phyloP scores from a whole-genome alignment of 352 stramenopile genomes.

The Elongisporangium prolatum region DNA sequence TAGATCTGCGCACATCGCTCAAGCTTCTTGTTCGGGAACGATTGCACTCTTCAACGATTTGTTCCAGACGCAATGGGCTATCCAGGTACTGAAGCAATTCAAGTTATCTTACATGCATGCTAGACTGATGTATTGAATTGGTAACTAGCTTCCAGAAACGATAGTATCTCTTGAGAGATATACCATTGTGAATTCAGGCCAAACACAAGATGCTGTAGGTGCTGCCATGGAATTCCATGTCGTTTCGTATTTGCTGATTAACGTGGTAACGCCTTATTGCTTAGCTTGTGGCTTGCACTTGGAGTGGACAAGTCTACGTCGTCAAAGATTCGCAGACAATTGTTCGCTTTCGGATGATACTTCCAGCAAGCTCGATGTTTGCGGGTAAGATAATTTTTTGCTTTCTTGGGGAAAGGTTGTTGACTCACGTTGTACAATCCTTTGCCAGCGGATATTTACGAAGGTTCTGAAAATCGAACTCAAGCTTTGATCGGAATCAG shows the following conservation, averaged over 20 bases:
- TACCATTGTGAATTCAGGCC: not conserved
- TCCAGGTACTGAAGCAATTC: slow-evolving; percentile 21
- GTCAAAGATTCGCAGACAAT: slow-evolving; percentile 35
- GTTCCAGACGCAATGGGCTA: slow-evolving; percentile 36
- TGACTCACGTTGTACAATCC: not conserved
- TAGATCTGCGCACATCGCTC: slow-evolving; percentile 18
- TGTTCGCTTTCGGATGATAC: slow-evolving; percentile 58
- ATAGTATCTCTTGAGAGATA: slow-evolving; percentile 33
- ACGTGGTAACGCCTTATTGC: not conserved
- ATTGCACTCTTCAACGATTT: slow-evolving; percentile 32
- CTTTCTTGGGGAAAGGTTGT: not conserved
- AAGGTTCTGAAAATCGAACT: slow-evolving; percentile 11
- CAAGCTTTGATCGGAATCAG: slow-evolving; percentile 41
- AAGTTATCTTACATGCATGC: too few relatives aligned
- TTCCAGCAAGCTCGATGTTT: slow-evolving; percentile 59
- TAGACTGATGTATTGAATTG: too few relatives aligned
- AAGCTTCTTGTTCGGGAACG: slow-evolving; percentile 31
- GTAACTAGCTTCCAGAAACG: slow-evolving; percentile 40
- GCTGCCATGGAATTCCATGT: not conserved
- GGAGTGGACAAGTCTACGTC: slow-evolving; percentile 59
- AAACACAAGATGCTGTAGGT: slow-evolving; percentile 23
- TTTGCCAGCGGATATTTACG: slow-evolving; percentile 27
- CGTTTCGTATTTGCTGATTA: not conserved
- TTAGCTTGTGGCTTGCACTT: slow-evolving; percentile 66
- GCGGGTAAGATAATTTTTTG: slow-evolving; percentile 32